A percentile compares a stretch with the other conserved stretches of the same genome.
phyloP scores from a whole-genome alignment of 768 basidiomycete genomes.

The Boletus tomentosulus region DNA sequence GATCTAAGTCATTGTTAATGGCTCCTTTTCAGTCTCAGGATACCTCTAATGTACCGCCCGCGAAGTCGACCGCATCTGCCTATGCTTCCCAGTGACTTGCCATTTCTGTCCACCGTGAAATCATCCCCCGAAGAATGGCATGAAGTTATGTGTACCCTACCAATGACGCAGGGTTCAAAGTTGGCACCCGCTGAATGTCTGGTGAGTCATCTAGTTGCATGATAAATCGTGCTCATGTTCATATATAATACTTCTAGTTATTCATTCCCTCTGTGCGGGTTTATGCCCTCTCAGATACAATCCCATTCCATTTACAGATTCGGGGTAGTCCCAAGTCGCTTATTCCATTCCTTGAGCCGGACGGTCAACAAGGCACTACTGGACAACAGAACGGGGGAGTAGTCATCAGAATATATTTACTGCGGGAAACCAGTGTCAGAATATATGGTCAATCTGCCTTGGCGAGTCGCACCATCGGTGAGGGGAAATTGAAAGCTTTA shows the following conservation, averaged over 20 bases:
- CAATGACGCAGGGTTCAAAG: constrained; percentile 31
- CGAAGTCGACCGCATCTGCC: constrained; percentile 53
- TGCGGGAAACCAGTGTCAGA: constrained; percentile 45
- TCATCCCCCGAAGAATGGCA: constrained; percentile 64
- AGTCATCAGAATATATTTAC: constrained; percentile 45
- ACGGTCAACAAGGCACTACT: not conserved
- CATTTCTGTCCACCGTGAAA: constrained; percentile 58
- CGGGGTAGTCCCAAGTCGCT: constrained; percentile 44
- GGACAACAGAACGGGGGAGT: constrained; percentile 9
- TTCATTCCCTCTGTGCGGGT: constrained; percentile 56
- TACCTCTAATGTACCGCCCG: constrained; percentile 51
- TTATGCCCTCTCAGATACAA: constrained; percentile 50
- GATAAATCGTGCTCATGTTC: not conserved
- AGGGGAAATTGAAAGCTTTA: constrained; percentile 46
- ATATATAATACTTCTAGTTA: constrained; percentile 35
- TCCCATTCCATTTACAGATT: constrained; percentile 66
- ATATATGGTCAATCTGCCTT: constrained; percentile 20
- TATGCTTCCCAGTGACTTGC: constrained; percentile 39
- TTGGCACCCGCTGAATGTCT: constrained; percentile 44
- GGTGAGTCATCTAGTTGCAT: constrained; percentile 35
- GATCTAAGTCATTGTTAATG: not conserved
- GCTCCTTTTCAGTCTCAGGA: constrained; percentile 34
- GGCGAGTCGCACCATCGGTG: constrained; percentile 35
- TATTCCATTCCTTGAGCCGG: constrained; percentile 38
- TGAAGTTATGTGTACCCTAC: constrained; percentile 44